These are phyloP conservation scores for Macrolepiota fuliginosa DNA, from an alignment of 768 basidiomycete genomes.

Conservation along the genomic window DNA sequence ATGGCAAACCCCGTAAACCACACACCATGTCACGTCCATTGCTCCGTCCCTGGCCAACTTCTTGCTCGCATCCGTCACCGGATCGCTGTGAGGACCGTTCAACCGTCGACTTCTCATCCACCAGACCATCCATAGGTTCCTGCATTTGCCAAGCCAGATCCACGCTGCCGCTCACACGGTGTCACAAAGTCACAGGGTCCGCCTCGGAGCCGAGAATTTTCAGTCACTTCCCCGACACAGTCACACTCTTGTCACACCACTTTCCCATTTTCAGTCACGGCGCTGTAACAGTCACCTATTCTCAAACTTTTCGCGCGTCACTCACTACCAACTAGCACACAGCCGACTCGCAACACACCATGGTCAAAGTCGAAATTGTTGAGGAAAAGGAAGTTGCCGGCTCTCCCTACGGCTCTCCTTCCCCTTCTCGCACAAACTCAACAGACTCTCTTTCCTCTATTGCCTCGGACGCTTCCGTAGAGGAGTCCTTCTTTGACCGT, in stretches of 20 bases:
- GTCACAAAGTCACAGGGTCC: constrained; percentile 11
- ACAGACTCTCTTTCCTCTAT: constrained; percentile 79
- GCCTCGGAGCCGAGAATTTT: constrained; percentile 11
- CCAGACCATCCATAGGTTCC: background rate
- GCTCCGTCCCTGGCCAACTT: background rate
- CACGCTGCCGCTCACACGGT: background rate
- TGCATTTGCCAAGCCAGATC: constrained; percentile 10
- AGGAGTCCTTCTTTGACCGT: constrained; percentile 88
- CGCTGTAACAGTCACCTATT: constrained; percentile 6
- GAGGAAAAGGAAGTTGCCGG: constrained; percentile 71
- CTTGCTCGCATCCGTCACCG: background rate
- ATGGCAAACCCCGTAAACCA: constrained; percentile 11
- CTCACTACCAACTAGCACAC: constrained; percentile 20
- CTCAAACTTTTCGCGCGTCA: constrained; percentile 20
- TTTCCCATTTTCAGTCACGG: background rate
- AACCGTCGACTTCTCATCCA: background rate
- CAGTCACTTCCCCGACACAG: constrained; percentile 7
- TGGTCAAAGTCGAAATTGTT: constrained; percentile 94
- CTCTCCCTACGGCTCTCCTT: constrained; percentile 73
- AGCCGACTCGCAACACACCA: constrained; percentile 30
- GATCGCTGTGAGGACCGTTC: background rate
- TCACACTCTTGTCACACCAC: constrained; percentile 15
- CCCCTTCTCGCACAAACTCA: constrained; percentile 71
- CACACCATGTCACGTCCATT: constrained; percentile 4
- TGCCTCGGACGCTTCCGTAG: constrained; percentile 63